These are phyloP conservation scores for Collybia sordida DNA, from an alignment of 768 basidiomycete genomes.

Conservation along the genomic window DNA sequence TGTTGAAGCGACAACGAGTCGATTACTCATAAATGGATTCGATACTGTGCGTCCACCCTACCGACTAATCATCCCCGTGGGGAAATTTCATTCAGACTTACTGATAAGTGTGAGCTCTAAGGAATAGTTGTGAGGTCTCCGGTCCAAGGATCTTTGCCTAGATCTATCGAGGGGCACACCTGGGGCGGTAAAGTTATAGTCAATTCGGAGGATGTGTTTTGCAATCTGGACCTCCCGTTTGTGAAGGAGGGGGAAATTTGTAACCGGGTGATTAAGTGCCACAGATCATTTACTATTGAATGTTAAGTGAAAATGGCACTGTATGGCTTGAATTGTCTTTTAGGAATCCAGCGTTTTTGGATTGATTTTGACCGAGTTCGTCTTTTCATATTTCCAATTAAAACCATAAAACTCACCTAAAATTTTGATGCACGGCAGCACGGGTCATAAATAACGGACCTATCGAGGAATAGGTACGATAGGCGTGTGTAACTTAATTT, in stretches of 20 bases:
- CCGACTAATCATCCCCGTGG: slow-evolving; percentile 70
- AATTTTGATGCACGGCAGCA: too few relatives aligned
- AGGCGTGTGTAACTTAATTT: slow-evolving; percentile 27
- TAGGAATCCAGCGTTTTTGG: slow-evolving; percentile 67
- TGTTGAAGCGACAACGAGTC: slow-evolving; percentile 81
- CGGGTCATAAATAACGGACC: slow-evolving; percentile 80
- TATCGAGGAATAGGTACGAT: slow-evolving; percentile 79
- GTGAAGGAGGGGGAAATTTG: slow-evolving; percentile 89
- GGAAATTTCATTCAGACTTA: slow-evolving; percentile 20
- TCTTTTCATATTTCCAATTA: not conserved
- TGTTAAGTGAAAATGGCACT: slow-evolving; percentile 75
- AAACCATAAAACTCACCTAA: too few relatives aligned
- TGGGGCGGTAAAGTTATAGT: slow-evolving; percentile 47
- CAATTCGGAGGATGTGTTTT: slow-evolving; percentile 77
- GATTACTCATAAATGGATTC: slow-evolving; percentile 70
- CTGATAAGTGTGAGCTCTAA: too few relatives aligned
- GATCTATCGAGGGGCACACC: slow-evolving; percentile 58
- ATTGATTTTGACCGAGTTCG: slow-evolving; percentile 83
- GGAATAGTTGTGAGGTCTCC: too few relatives aligned
- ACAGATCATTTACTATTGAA: too few relatives aligned
- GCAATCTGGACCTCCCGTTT: slow-evolving; percentile 69
- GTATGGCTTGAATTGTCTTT: slow-evolving; percentile 83
- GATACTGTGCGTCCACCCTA: slow-evolving; percentile 84
- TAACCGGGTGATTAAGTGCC: slow-evolving; percentile 61
- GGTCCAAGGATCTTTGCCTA: slow-evolving; percentile 41